These are phyloP conservation scores for Trifolium pratense DNA, from an alignment of 306 rosid species.

Conservation along the genomic window DNA sequence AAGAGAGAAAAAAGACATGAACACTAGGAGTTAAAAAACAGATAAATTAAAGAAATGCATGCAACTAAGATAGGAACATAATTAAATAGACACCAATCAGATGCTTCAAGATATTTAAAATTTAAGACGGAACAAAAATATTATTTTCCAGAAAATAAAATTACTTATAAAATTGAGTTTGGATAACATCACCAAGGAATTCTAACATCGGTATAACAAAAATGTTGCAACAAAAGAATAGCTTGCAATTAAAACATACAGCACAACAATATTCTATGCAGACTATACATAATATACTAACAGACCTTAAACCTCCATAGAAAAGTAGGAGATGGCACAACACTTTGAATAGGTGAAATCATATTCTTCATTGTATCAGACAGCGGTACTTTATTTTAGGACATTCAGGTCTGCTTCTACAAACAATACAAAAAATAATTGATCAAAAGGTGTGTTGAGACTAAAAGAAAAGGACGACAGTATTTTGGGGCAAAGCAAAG, in stretches of 20 bases:
- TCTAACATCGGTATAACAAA: not conserved
- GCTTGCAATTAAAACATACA: slow-evolving; percentile 26
- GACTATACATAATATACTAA: slow-evolving; percentile 16
- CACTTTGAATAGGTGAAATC: slow-evolving; percentile 57
- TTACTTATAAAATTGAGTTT: slow-evolving; percentile 20
- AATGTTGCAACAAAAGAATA: slow-evolving; percentile 29
- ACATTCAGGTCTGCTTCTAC: slow-evolving; percentile 37
- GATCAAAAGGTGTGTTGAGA: slow-evolving; percentile 8
- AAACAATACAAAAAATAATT: slow-evolving; percentile 25
- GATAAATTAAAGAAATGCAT: slow-evolving; percentile 6
- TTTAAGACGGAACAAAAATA: slow-evolving; percentile 14
- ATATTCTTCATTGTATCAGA: slow-evolving; percentile 63
- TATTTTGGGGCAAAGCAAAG: slow-evolving; percentile 4
- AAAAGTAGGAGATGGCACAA: slow-evolving; percentile 81
- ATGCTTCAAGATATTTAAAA: slow-evolving; percentile 28
- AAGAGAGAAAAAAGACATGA: slow-evolving; percentile 41
- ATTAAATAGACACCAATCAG: slow-evolving; percentile 1
- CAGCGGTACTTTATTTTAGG: slow-evolving; percentile 16
- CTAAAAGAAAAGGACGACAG: slow-evolving; percentile 27
- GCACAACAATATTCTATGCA: slow-evolving; percentile 23
- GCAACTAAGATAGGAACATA: slow-evolving; percentile 22
- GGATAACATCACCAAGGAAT: slow-evolving; percentile 20
- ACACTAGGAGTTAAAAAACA: slow-evolving; percentile 22
- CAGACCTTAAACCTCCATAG: slow-evolving; percentile 94
- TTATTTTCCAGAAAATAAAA: slow-evolving; percentile 14